Percentiles rank a stretch among this genome's conserved stretches.
Conservation (phyloP, 331 rosid species). For the Rhamnella rubrinervis region DNA sequence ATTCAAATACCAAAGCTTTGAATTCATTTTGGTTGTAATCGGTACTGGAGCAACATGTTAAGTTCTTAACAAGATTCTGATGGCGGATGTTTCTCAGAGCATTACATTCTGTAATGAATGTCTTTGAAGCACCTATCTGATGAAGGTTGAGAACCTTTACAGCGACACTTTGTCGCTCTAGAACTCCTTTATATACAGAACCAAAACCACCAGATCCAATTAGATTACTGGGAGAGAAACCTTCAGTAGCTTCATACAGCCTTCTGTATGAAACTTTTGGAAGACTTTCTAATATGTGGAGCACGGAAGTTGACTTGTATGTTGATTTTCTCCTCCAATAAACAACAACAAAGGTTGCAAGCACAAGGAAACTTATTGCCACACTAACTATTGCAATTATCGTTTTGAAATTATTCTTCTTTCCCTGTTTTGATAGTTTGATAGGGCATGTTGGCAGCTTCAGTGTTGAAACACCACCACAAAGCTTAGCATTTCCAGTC, state of each 20-base stretch:
- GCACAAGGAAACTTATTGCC: neutral
- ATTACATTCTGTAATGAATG: conserved; percentile 48
- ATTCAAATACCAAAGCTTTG: conserved; percentile 42
- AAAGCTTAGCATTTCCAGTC: conserved; percentile 30
- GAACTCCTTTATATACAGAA: conserved; percentile 20
- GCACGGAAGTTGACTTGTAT: neutral
- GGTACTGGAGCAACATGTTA: conserved; percentile 43
- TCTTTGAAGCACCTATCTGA: conserved; percentile 34
- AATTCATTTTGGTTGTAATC: conserved; percentile 45
- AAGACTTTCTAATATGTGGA: neutral
- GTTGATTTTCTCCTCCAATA: conserved; percentile 15
- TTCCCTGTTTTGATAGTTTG: neutral
- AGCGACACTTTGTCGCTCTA: conserved; percentile 24
- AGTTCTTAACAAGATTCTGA: conserved; percentile 38
- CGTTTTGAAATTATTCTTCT: neutral
- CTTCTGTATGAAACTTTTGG: conserved; percentile 28
- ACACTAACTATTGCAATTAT: conserved; percentile 1
- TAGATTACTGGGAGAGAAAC: conserved; percentile 32
- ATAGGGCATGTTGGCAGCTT: conserved; percentile 18
- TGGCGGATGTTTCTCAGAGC: conserved; percentile 43
- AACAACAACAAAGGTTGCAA: neutral
- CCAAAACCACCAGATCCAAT: conserved; percentile 28
- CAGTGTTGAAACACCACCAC: conserved; percentile 26
- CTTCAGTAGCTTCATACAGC: conserved; percentile 30
- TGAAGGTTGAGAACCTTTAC: conserved; percentile 44